A percentile compares a stretch with the other conserved stretches of the same genome.
Evolutionary conservation across 805 yeast genomes (phyloP).

Genomic region (Metschnikowia chrysomelidarum): DNA sequence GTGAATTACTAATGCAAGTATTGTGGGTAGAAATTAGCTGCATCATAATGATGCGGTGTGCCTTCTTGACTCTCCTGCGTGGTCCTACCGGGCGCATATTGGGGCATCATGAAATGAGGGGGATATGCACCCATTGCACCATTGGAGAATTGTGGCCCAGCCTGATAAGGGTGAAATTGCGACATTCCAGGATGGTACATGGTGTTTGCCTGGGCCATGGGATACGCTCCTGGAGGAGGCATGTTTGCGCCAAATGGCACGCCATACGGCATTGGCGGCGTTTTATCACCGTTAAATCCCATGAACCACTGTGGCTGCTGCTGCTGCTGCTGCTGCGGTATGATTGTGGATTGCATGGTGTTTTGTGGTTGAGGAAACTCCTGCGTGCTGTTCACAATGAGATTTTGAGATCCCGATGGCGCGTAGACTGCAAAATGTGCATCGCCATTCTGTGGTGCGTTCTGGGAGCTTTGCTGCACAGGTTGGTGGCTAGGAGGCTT

Average conservation of each 20-base stretch:
- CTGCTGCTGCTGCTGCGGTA: too few relatives aligned
- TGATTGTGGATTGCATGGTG: background rate
- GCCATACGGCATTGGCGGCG: conserved; percentile 1
- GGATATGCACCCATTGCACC: conserved; percentile 1
- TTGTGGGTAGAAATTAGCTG: conserved; percentile 5
- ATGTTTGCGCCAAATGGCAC: conserved; percentile 1
- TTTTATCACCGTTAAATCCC: conserved; percentile 3
- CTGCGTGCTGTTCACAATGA: too few relatives aligned
- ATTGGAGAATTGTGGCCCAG: conserved; percentile 1
- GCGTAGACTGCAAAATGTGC: too few relatives aligned
- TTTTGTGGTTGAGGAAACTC: too few relatives aligned
- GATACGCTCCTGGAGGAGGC: conserved; percentile 3
- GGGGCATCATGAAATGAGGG: conserved; percentile 9
- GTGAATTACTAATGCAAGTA: conserved; percentile 9
- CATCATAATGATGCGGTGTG: background rate
- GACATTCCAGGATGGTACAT: conserved; percentile 4
- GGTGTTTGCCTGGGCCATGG: conserved; percentile 5
- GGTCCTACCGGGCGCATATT: conserved; percentile 3
- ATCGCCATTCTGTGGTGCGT: too few relatives aligned
- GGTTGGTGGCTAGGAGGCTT: background rate
- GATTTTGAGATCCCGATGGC: too few relatives aligned
- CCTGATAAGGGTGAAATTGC: conserved; percentile 4
- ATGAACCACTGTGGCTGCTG: conserved; percentile 7
- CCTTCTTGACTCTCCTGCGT: conserved; percentile 1
- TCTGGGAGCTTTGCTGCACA: too few relatives aligned